These are phyloP conservation scores for Venturia nashicola DNA, from an alignment of 2,329 filamentous ascomycete genomes.

Conservation along the genomic window DNA sequence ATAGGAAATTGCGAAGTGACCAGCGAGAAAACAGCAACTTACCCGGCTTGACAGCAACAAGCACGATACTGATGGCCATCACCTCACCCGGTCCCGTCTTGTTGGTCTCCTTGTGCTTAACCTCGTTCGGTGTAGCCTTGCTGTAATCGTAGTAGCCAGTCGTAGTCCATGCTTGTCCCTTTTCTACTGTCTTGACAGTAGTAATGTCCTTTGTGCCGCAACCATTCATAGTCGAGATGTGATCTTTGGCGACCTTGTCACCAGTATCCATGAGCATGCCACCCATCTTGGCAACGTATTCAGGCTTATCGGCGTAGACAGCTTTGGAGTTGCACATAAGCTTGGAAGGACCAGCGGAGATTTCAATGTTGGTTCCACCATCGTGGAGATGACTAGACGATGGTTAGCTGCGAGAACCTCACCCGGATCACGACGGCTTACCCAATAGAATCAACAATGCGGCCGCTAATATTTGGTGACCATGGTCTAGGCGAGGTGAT, in stretches of 20 bases:
- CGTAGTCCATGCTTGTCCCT: constrained; percentile 3
- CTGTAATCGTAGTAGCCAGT: constrained; percentile 6
- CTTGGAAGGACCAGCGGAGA: not conserved
- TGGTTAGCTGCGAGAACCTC: not conserved
- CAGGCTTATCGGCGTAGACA: not conserved
- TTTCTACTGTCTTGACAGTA: not conserved
- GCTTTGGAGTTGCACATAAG: not conserved
- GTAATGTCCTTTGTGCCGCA: not conserved
- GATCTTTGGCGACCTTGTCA: not conserved
- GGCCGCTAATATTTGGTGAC: constrained; percentile 2
- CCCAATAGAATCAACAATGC: constrained; percentile 3
- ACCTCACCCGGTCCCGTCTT: not conserved
- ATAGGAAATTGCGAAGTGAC: too few species aligned
- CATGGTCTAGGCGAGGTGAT: not conserved
- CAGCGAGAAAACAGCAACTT: not conserved
- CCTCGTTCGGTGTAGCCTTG: not conserved
- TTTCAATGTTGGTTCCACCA: not conserved
- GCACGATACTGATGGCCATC: constrained; percentile 9
- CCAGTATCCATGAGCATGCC: not conserved
- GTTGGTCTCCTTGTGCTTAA: not conserved
- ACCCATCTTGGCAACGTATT: not conserved
- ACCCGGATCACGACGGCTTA: not conserved
- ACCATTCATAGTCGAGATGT: constrained; percentile 5
- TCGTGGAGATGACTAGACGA: constrained; percentile 6
- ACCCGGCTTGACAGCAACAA: constrained; percentile 5